Evolutionary conservation across 2,329 filamentous ascomycete genomes (phyloP), one percentile per base, ranked within the genome.

Genomic region (Aspergillus flavus): DNA sequence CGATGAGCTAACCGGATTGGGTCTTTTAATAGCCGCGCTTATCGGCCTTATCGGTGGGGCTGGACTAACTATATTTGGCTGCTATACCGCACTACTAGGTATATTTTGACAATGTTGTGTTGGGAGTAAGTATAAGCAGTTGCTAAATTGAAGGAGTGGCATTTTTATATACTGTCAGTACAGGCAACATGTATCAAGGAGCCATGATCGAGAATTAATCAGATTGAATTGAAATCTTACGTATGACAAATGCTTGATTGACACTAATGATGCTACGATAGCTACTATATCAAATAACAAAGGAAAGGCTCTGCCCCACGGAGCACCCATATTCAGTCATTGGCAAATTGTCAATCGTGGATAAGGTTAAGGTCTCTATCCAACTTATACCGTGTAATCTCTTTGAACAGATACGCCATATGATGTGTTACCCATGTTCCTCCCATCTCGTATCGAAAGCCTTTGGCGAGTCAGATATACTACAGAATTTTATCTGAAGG

Each of bases 351-450:
- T 11, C 48, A n/a, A 23, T 59, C 21, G 43, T 59, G 61, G 5
- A 50, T 59, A 4, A 62, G 28, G 12, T 56, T 26, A 14, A 55
- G 61, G 14, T 62, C 61, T 28, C 61, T 57, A 30, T 62, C 46
- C 56, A 62, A 32, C 10, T 62, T 62, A 30, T 62, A 62, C 19
- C 56, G 56, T 3, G 32, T 41, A 50, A 62, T 59, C 46, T 62
- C 48, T 39, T 59, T 46, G 56, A 62, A 59, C 6, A 62, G 23
- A 19, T 59, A 59, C 19, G 36, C 57, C 56, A 62, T 59, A 30
- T 62, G 61, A 14, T 59, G 61, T 11, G 61, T 59, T 3, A 59
- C 61, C 61, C 57, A 62, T 28, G 61, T 62, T 16, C 57, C 61
- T 23, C 61, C 61, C 48, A 62, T 59, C 48, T 62, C 61, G 23